Evolutionary conservation across 2,329 filamentous ascomycete genomes (phyloP).

Genomic region (Xylaria hypoxylon): DNA sequence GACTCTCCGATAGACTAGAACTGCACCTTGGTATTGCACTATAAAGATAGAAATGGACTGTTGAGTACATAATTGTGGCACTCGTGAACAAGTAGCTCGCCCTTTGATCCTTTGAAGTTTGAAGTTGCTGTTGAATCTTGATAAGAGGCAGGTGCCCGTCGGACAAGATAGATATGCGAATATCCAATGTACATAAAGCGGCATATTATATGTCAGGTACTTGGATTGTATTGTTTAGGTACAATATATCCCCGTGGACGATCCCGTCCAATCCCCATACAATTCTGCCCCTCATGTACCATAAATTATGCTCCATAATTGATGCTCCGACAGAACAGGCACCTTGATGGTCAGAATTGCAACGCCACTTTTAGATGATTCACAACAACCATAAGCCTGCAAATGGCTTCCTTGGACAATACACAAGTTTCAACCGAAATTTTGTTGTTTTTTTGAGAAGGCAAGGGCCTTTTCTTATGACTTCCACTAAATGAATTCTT

Average conservation of each 20-base stretch:
- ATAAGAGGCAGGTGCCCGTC: too few species aligned
- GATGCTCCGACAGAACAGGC: background rate
- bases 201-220: background rate
- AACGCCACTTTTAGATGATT: background rate
- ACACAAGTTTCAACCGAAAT: background rate
- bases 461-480: background rate
- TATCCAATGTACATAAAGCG: background rate
- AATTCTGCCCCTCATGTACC: background rate
- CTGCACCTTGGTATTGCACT: too few species aligned
- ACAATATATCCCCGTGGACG: too few species aligned
- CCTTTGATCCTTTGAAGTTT: background rate
- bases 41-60: too few species aligned
- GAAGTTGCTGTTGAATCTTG: background rate
- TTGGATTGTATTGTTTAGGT: too few species aligned
- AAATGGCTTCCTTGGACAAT: conserved; percentile 12
- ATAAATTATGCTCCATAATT: background rate
- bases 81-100: too few species aligned
- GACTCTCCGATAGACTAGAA: conserved; percentile 28
- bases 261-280: too few species aligned
- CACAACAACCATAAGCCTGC: background rate
- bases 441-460: background rate
- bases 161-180: too few species aligned
- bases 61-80: too few species aligned
- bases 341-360: conserved; percentile 33
- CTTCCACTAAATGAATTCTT: background rate